Evolutionary conservation across 1,284 basidiomycete species (phyloP).

Genomic region (Leucoagaricus sp.): DNA sequence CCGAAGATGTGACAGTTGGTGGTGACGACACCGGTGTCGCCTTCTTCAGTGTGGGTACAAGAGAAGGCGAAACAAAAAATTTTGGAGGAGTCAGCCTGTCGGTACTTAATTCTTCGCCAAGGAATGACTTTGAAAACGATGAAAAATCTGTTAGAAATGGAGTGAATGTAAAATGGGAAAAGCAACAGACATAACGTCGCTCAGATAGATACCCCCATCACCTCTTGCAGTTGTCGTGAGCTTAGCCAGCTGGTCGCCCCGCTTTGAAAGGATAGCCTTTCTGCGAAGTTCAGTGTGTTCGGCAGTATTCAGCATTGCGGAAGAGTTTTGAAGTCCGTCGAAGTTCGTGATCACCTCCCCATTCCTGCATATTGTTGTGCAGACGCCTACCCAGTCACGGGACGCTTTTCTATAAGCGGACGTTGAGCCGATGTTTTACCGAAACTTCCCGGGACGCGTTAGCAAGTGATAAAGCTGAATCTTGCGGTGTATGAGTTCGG

Average conservation of each 20-base stretch:
- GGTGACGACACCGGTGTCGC: slow-evolving; percentile 18
- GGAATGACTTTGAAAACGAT: slow-evolving; percentile 46
- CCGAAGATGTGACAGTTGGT: slow-evolving; percentile 12
- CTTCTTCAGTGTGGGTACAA: slow-evolving; percentile 18
- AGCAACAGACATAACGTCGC: slow-evolving; percentile 45
- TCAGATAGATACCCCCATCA: slow-evolving; percentile 63
- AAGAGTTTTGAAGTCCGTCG: neutral
- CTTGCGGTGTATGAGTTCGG: too few relatives aligned
- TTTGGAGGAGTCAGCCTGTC: slow-evolving; percentile 34
- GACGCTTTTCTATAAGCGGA: too few relatives aligned
- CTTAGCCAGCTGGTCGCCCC: slow-evolving; percentile 71
- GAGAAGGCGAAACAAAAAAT: slow-evolving; percentile 26
- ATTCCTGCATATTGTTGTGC: too few relatives aligned
- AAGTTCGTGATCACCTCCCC: too few relatives aligned
- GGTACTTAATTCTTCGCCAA: slow-evolving; percentile 57
- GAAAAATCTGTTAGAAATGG: slow-evolving; percentile 38
- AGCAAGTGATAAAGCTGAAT: too few relatives aligned
- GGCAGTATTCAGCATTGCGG: slow-evolving; percentile 37
- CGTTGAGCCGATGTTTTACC: too few relatives aligned
- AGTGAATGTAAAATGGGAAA: slow-evolving; percentile 14
- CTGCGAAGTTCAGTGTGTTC: slow-evolving; percentile 72
- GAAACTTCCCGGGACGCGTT: too few relatives aligned
- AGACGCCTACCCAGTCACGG: too few relatives aligned
- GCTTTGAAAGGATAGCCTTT: slow-evolving; percentile 70
- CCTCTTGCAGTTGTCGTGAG: slow-evolving; percentile 75